These are phyloP conservation scores for Collybia nuda DNA, from an alignment of 768 basidiomycete genomes.

Conservation along the genomic window DNA sequence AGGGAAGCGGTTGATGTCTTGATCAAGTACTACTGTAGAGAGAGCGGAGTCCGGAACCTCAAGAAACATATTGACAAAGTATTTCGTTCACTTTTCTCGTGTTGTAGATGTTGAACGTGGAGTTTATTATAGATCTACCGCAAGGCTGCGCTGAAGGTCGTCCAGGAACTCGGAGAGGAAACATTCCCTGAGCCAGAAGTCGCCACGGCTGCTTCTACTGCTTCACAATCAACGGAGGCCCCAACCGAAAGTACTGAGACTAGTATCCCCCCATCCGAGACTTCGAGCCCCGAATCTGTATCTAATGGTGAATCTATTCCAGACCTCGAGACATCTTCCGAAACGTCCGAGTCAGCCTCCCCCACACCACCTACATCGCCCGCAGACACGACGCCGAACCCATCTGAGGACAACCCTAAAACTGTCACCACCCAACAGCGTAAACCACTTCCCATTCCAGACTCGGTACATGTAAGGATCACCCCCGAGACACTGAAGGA, in stretches of 20 bases:
- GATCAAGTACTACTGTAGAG: slow-evolving; percentile 96
- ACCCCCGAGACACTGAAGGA: slow-evolving; percentile 89
- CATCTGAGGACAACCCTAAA: slow-evolving; percentile 27
- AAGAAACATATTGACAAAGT: slow-evolving; percentile 99
- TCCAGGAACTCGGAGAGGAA: slow-evolving; percentile 87
- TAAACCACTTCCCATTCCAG: slow-evolving; percentile 79
- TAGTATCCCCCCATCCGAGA: slow-evolving; percentile 7
- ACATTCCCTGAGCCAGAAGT: slow-evolving; percentile 69
- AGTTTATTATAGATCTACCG: slow-evolving; percentile 77
- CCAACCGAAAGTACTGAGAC: slow-evolving; percentile 50
- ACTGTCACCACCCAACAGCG: slow-evolving; percentile 76
- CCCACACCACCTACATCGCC: slow-evolving; percentile 12
- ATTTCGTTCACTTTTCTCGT: slow-evolving; percentile 1
- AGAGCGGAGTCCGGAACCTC: slow-evolving; percentile 93
- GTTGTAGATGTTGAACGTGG: neutral
- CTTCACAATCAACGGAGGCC: slow-evolving; percentile 30
- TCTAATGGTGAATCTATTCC: slow-evolving; percentile 7
- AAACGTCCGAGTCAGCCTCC: slow-evolving; percentile 9
- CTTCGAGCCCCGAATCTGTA: neutral
- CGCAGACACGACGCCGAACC: slow-evolving; percentile 17
- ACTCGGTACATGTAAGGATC: slow-evolving; percentile 75
- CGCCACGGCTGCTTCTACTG: slow-evolving; percentile 12
- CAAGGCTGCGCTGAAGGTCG: slow-evolving; percentile 91
- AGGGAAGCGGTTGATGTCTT: slow-evolving; percentile 78
- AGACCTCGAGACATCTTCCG: slow-evolving; percentile 8